Evolutionary conservation across 192 early-diverging fungal genomes (phyloP).

Genomic region (Haplosporangium gracile): DNA sequence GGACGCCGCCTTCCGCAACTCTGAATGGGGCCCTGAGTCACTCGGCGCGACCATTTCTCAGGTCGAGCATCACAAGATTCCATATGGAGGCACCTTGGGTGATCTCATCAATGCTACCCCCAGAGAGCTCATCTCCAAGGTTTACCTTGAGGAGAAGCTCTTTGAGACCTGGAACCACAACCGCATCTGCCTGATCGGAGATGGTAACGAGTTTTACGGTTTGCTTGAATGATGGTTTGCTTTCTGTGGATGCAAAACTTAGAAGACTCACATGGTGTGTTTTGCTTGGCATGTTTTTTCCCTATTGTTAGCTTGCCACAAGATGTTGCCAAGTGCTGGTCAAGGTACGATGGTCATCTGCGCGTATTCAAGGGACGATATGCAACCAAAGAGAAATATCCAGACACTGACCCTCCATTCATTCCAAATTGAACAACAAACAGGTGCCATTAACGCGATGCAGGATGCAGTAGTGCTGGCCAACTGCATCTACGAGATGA

Average conservation of each 20-base stretch:
- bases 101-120: conserved; percentile 36
- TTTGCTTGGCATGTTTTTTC: neutral
- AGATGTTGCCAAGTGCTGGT: conserved; percentile 36
- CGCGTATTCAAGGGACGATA: too few species aligned
- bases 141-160: conserved; percentile 40
- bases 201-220: conserved; percentile 16
- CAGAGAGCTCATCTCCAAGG: conserved; percentile 36
- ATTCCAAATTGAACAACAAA: neutral
- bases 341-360: conserved; percentile 12
- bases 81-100: conserved; percentile 28
- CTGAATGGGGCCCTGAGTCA: conserved; percentile 20
- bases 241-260: neutral
- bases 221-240: neutral
- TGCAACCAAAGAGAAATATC: neutral
- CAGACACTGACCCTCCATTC: neutral
- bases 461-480: conserved; percentile 42
- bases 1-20: conserved; percentile 22
- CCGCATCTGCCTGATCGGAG: conserved; percentile 33
- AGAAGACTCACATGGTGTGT: neutral
- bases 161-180: conserved; percentile 41
- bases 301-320: conserved; percentile 29
- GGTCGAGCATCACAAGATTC: conserved; percentile 13
- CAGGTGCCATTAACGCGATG: conserved; percentile 40
- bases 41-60: conserved; percentile 2
- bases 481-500: conserved; percentile 31